Conservation (phyloP, 208 protist genomes). For the Acanthamoeba divionensis region DNA sequence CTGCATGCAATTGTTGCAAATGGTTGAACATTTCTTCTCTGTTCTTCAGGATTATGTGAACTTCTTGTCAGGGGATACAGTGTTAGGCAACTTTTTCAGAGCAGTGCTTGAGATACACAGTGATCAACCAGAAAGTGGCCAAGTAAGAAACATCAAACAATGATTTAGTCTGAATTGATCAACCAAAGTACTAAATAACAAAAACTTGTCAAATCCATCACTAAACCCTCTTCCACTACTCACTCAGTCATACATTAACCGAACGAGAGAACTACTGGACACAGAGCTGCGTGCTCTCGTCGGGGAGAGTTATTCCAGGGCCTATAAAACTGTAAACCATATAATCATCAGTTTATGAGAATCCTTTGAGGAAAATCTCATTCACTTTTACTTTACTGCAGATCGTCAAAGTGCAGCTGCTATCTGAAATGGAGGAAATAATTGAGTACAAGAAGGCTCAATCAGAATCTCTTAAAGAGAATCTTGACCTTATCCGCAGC, state of each 20-base stretch:
- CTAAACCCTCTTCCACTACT: too few relatives aligned
- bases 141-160: conserved; percentile 36
- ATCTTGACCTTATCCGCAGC: too few relatives aligned
- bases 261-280: conserved; percentile 91
- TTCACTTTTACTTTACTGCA: conserved; percentile 48
- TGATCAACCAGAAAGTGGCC: conserved; percentile 69
- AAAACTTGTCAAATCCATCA: too few relatives aligned
- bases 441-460: conserved; percentile 86
- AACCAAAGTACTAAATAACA: too few relatives aligned
- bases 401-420: conserved; percentile 95
- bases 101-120: conserved; percentile 73
- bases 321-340: conserved; percentile 88
- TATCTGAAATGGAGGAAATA: conserved; percentile 98
- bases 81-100: conserved; percentile 90
- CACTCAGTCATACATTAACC: conserved; percentile 82
- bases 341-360: too few relatives aligned
- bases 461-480: not conserved
- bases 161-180: too few relatives aligned
- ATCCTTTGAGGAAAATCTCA: too few relatives aligned
- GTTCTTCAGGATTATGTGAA: conserved; percentile 75
- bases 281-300: conserved; percentile 93
- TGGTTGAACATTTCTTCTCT: not conserved
- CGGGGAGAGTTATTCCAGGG: conserved; percentile 95
- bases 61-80: conserved; percentile 87
- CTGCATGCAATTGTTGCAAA: not conserved